Evolutionary conservation across 345 rosid genomes (phyloP).

Genomic region (Rhizophora apiculata): DNA sequence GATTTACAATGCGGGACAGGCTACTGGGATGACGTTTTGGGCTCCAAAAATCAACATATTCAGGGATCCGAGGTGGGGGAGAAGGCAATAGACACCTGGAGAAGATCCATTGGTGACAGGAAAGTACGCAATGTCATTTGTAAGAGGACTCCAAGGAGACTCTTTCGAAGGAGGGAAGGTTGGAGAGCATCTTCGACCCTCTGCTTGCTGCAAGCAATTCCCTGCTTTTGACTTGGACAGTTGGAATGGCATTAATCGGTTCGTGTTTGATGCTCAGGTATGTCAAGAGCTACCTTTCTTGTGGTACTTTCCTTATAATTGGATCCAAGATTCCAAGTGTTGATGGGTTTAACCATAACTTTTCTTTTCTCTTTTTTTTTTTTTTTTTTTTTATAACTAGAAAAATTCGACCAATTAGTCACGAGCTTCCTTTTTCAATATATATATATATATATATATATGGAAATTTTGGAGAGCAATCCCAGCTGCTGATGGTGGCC

Average conservation of each 20-base stretch:
- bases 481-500: too few relatives aligned
- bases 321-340: background rate
- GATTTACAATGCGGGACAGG: constrained; percentile 27
- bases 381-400: background rate
- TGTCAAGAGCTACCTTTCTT: background rate
- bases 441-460: too few relatives aligned
- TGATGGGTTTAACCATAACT: background rate
- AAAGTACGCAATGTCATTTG: constrained; percentile 27
- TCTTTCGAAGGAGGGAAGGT: constrained; percentile 26
- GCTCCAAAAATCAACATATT: constrained; percentile 32
- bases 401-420: background rate
- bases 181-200: constrained; percentile 27
- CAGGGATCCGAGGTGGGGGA: constrained; percentile 34
- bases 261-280: constrained; percentile 24
- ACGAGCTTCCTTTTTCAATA: too few relatives aligned
- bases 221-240: constrained; percentile 34
- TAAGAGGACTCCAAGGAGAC: constrained; percentile 33
- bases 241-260: constrained; percentile 27
- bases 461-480: too few relatives aligned
- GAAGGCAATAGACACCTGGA: constrained; percentile 35
- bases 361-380: background rate
- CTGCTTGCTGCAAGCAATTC: constrained; percentile 35
- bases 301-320: constrained; percentile 12
- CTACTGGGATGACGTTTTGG: constrained; percentile 34
- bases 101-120: constrained; percentile 28